Evolutionary conservation across 2,329 filamentous ascomycete genomes (phyloP).

Genomic region (Clonostachys rhizophaga): DNA sequence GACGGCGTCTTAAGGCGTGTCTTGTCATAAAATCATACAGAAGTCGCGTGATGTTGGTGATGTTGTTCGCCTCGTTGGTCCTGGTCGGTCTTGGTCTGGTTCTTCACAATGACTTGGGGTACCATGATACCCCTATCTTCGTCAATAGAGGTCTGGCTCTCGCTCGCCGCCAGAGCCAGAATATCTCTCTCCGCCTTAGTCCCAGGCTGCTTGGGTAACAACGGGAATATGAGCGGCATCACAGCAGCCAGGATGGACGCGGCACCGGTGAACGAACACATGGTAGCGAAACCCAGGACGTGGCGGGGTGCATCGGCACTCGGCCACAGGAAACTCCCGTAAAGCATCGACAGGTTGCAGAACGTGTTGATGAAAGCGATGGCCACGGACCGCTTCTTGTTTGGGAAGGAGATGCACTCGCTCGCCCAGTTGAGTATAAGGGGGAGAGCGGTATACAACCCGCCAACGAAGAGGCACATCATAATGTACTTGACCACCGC

Average conservation of each 20-base stretch:
- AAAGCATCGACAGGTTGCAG: slow-evolving; percentile 7
- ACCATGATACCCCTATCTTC: too few species aligned
- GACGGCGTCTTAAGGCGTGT: too few species aligned
- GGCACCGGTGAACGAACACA: neutral
- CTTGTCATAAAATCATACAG: too few species aligned
- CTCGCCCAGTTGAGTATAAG: slow-evolving; percentile 9
- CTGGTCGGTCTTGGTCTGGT: neutral
- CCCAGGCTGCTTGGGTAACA: too few species aligned
- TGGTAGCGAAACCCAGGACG: slow-evolving; percentile 4
- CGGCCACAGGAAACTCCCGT: slow-evolving; percentile 8
- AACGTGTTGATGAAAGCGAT: slow-evolving; percentile 9
- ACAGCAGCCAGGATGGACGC: neutral
- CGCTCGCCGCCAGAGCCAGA: too few species aligned
- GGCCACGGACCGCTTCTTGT: slow-evolving; percentile 7
- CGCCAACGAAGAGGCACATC: slow-evolving; percentile 6
- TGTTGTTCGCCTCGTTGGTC: neutral
- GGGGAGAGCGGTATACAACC: slow-evolving; percentile 7
- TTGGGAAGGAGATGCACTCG: slow-evolving; percentile 6
- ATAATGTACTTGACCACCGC: slow-evolving; percentile 9
- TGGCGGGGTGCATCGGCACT: slow-evolving; percentile 5
- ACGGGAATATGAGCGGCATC: too few species aligned
- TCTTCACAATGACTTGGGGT: too few species aligned
- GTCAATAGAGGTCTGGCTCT: too few species aligned
- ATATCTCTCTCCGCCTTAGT: too few species aligned
- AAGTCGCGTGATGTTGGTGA: neutral